Evolutionary conservation across 805 yeast genomes (phyloP), one percentile per base, ranked within the genome.

Genomic region (Hanseniaspora nectarophila): DNA sequence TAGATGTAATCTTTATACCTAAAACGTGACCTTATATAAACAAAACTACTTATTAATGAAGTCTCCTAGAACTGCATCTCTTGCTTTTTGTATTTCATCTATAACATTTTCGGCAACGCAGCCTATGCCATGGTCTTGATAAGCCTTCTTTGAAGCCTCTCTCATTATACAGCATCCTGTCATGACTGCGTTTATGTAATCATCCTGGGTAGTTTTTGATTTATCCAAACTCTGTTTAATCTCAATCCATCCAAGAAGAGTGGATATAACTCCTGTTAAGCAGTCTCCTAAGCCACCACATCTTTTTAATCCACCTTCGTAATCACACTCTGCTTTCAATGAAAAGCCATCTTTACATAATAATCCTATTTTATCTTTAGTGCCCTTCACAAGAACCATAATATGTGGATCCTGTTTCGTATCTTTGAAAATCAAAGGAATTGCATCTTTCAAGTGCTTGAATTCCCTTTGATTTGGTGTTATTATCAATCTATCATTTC

Each of bases 261-360:
- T 45, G 8, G 54, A 40, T 9, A 52, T 31, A 20, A 38, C 37
- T 3, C 98, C 98, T 0, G 90, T 77, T 37, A 92, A 65, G 0
- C 96, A 84, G 60, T 92, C 98, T 24, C 98, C 98, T 67, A 92
- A 97, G 0, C 98, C 98, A 12, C 97, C 96, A 7, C 85, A 94
- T 51, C 98, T 73, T 61, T 85, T 82, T 46, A 69, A 66, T 6
- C 92, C 81, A 1, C 97, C 97, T 15, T 63, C 59, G 31, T 70
- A 61, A 33, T 71, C 72, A 55, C 73, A 75, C 3, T 67, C 59
- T 6, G 85, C 56, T 5, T 68, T 59, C 4, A 64, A 61, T 4
- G 67, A 70, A 2, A 76, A 77, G 47, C 73, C 68, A 5, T 78
- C 82, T 10, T 88, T 35, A 2, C 37, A 13, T 5, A 46, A 21